Evolutionary conservation across 352 stramenopile species (phyloP).

Genomic region (Pythium dissotocum): DNA sequence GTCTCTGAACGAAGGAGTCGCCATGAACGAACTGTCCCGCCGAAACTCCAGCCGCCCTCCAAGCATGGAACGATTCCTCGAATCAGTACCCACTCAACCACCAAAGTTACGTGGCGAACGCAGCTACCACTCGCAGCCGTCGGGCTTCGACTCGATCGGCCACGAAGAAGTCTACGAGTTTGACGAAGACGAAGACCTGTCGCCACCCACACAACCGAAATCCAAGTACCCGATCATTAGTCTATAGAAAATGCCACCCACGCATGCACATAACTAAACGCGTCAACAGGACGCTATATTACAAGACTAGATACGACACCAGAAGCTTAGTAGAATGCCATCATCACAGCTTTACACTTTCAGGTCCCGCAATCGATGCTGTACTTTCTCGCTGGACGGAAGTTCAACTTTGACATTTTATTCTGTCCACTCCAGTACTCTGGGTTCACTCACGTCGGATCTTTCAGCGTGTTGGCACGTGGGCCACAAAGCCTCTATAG

Average conservation of each 20-base stretch:
- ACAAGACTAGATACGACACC: neutral
- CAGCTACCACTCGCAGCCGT: constrained; percentile 12
- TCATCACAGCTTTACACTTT: neutral
- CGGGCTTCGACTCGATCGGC: neutral
- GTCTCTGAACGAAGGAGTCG: constrained; percentile 7
- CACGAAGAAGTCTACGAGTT: constrained; percentile 29
- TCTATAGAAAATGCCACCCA: constrained; percentile 10
- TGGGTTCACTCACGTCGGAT: constrained; percentile 18
- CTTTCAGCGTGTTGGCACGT: constrained; percentile 19
- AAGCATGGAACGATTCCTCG: constrained; percentile 22
- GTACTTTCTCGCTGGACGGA: neutral
- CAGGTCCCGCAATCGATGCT: neutral
- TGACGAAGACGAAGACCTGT: constrained; percentile 23
- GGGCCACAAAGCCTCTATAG: constrained; percentile 11
- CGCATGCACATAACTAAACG: neutral
- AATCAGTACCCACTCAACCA: neutral
- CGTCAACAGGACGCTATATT: neutral
- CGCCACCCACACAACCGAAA: constrained; percentile 6
- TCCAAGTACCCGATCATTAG: constrained; percentile 27
- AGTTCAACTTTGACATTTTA: constrained; percentile 11
- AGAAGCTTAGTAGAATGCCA: neutral
- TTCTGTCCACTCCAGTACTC: constrained; percentile 12
- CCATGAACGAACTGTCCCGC: constrained; percentile 1
- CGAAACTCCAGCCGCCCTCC: constrained; percentile 9
- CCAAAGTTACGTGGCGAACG: neutral